Evolutionary conservation across 495 filamentous ascomycete genomes (phyloP).

Genomic region (Geopyxis carbonaria): DNA sequence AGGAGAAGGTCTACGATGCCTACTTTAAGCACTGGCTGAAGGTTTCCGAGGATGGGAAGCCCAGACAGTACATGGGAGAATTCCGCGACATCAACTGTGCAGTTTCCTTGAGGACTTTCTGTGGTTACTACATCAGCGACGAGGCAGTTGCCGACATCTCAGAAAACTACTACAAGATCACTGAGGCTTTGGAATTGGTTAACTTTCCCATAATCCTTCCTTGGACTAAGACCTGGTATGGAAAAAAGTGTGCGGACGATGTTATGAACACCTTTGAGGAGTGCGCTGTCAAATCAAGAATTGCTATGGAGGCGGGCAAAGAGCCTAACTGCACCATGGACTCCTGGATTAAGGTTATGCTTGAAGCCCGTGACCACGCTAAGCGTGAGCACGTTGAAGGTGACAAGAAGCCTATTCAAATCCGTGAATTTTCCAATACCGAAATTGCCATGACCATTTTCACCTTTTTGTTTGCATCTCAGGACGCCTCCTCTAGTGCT

Average conservation of each 20-base stretch:
- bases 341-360: constrained; percentile 73
- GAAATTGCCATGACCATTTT: constrained; percentile 92
- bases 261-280: constrained; percentile 77
- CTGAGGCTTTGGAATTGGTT: constrained; percentile 86
- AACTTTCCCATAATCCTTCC: constrained; percentile 98
- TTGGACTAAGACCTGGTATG: constrained; percentile 92
- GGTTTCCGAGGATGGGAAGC: constrained; percentile 55
- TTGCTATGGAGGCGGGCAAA: constrained; percentile 80
- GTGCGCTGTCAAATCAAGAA: constrained; percentile 84
- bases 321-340: constrained; percentile 86
- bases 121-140: constrained; percentile 85
- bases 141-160: constrained; percentile 84
- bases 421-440: constrained; percentile 76
- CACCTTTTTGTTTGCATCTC: constrained; percentile 94
- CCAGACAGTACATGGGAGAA: constrained; percentile 70
- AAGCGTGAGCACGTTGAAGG: constrained; percentile 53
- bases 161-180: constrained; percentile 93
- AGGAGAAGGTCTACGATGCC: constrained; percentile 77
- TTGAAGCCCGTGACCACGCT: constrained; percentile 61
- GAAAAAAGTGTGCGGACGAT: constrained; percentile 88
- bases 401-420: constrained; percentile 22
- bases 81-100: constrained; percentile 96
- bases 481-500: constrained; percentile 89
- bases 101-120: constrained; percentile 86
- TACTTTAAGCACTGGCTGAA: constrained; percentile 68